Conservation (phyloP, 2,329 filamentous ascomycete genomes). For the Xylariaceae sp. region DNA sequence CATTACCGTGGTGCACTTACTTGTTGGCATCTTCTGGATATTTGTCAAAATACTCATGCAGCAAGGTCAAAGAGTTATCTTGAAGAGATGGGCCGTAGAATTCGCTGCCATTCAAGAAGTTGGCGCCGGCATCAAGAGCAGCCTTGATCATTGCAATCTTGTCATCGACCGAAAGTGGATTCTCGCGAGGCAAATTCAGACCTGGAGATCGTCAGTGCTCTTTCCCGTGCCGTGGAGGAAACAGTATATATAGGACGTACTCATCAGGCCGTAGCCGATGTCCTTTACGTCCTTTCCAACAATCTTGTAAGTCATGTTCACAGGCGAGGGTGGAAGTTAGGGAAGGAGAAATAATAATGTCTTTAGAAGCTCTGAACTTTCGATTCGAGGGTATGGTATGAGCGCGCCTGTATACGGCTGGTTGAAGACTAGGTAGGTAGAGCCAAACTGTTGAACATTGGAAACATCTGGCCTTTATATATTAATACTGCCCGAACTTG, state of each 20-base stretch:
- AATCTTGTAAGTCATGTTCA: conserved; percentile 27
- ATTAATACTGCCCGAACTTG: no score
- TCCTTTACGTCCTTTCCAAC: conserved; percentile 24
- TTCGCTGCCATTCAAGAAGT: conserved; percentile 58
- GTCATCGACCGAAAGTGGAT: conserved; percentile 39
- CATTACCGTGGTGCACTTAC: conserved; percentile 2
- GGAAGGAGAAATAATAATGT: background rate
- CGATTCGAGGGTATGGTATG: background rate
- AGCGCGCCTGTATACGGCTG: background rate
- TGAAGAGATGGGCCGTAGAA: conserved; percentile 56
- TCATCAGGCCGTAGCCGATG: conserved; percentile 44
- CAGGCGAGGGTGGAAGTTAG: background rate
- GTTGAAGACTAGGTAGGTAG: background rate
- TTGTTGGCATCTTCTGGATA: conserved; percentile 60
- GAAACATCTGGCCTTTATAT: conserved; percentile 8
- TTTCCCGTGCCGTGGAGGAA: background rate
- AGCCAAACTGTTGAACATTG: background rate
- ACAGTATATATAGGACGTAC: conserved; percentile 1
- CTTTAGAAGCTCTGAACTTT: no score
- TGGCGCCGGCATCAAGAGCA: conserved; percentile 43
- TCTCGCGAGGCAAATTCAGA: conserved; percentile 53
- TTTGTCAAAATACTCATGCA: conserved; percentile 59
- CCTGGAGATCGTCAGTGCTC: conserved; percentile 30
- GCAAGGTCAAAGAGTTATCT: conserved; percentile 55
- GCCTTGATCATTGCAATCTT: conserved; percentile 54